Evolutionary conservation across 345 rosid species (phyloP).

Genomic region (Pistacia vera): DNA sequence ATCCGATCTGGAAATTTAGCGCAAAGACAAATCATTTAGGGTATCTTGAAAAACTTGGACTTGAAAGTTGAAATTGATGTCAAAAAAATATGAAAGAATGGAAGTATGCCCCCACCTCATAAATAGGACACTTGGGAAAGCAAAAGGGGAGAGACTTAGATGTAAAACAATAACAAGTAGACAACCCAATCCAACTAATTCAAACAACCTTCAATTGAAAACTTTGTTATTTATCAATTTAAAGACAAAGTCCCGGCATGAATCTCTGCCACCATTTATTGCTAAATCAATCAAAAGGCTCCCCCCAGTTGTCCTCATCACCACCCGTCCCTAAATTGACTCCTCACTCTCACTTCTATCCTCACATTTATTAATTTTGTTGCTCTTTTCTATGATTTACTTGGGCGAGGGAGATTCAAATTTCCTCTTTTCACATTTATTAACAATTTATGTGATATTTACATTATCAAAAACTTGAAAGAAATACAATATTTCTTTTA

Average conservation of each 20-base stretch:
- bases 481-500: not conserved
- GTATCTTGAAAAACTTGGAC: too few relatives aligned
- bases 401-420: not conserved
- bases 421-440: not conserved
- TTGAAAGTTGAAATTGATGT: too few relatives aligned
- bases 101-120: too few relatives aligned
- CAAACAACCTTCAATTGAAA: not conserved
- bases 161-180: not conserved
- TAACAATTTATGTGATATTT: not conserved
- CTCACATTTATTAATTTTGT: not conserved
- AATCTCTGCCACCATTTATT: not conserved
- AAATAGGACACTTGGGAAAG: too few relatives aligned
- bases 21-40: too few relatives aligned
- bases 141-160: not conserved
- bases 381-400: not conserved
- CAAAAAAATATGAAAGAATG: too few relatives aligned
- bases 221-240: too few relatives aligned
- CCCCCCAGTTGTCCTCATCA: not conserved
- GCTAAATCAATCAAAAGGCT: not conserved
- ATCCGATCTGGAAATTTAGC: too few relatives aligned
- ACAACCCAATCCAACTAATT: not conserved
- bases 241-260: not conserved
- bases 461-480: not conserved
- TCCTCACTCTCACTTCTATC: not conserved
- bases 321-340: not conserved